Evolutionary conservation across 108 stramenopile genomes (phyloP).

Genomic region (Nitzschia inconspicua): DNA sequence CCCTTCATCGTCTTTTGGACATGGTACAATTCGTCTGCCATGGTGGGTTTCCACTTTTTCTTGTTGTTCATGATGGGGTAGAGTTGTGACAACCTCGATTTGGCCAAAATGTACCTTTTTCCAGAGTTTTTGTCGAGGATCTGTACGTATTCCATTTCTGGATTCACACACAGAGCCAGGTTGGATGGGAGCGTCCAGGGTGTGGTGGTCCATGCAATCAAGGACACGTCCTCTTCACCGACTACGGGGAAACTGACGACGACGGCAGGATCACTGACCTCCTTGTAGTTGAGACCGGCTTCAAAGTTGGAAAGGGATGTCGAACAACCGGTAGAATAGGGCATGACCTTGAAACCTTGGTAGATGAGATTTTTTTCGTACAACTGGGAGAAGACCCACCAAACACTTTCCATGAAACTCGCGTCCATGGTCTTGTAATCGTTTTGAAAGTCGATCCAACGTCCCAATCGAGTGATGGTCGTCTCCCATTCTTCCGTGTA

Average conservation of each 20-base stretch:
- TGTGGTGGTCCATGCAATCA: constrained; percentile 98
- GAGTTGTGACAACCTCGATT: constrained; percentile 86
- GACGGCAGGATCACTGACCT: constrained; percentile 96
- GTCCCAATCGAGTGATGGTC: constrained; percentile 92
- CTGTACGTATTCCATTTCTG: constrained; percentile 89
- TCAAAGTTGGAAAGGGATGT: constrained; percentile 99
- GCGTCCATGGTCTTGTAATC: constrained; percentile 99
- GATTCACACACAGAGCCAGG: constrained; percentile 95
- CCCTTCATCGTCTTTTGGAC: constrained; percentile 74
- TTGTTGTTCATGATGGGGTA: constrained; percentile 93
- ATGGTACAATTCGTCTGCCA: constrained; percentile 84
- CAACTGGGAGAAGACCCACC: constrained; percentile 98
- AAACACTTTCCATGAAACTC: constrained; percentile 98
- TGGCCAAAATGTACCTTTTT: constrained; percentile 82
- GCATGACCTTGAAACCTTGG: constrained; percentile 99
- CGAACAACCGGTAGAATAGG: constrained; percentile 94
- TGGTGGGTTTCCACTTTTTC: constrained; percentile 92
- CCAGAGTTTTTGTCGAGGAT: constrained; percentile 85
- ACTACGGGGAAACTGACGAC: constrained; percentile 92
- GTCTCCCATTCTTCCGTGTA: constrained; percentile 98
- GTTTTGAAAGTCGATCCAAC: constrained; percentile 99
- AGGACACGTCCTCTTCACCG: constrained; percentile 70
- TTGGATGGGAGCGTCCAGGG: constrained; percentile 99
- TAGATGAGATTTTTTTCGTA: constrained; percentile 97
- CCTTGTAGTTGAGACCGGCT: constrained; percentile 99